Conservation (phyloP, 2,329 filamentous ascomycete genomes). For the Cladophialophora yegresii region DNA sequence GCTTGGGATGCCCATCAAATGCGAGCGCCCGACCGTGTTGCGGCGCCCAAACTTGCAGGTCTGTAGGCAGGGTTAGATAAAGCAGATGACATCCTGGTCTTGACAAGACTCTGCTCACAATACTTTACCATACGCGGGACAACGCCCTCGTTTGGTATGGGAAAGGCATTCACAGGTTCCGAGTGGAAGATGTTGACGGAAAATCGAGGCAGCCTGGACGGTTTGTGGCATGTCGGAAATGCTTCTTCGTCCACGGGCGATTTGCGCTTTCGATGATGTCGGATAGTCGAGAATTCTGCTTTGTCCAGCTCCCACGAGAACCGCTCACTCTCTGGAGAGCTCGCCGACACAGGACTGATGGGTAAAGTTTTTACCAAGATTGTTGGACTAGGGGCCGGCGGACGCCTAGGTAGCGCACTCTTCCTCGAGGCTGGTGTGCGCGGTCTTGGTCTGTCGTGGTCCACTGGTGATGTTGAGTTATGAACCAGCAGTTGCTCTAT, state of each 20-base stretch:
- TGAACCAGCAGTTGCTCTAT: conserved; percentile 22
- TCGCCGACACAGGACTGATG: conserved; percentile 10
- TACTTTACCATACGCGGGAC: conserved; percentile 30
- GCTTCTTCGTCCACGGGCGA: conserved; percentile 23
- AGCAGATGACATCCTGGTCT: background rate
- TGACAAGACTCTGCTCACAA: conserved; percentile 16
- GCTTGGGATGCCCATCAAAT: conserved; percentile 29
- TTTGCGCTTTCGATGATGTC: conserved; percentile 23
- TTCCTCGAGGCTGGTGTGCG: conserved; percentile 2
- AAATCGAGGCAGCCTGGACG: conserved; percentile 21
- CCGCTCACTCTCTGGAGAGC: conserved; percentile 7
- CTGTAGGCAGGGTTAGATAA: conserved; percentile 13
- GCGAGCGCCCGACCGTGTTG: conserved; percentile 27
- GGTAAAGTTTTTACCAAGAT: conserved; percentile 21
- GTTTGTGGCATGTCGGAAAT: conserved; percentile 2
- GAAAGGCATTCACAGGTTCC: conserved; percentile 25
- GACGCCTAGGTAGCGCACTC: conserved; percentile 4
- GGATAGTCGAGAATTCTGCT: conserved; percentile 9
- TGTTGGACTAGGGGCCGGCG: conserved; percentile 14
- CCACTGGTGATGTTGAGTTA: background rate
- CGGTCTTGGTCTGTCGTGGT: background rate
- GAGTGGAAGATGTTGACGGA: conserved; percentile 30
- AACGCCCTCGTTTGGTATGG: conserved; percentile 24
- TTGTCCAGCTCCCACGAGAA: conserved; percentile 21
- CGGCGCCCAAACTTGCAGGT: conserved; percentile 26